Percentiles rank a stretch among this genome's conserved stretches.
Conservation (phyloP, 139 green algal genomes). For the Micractinium conductrix region DNA sequence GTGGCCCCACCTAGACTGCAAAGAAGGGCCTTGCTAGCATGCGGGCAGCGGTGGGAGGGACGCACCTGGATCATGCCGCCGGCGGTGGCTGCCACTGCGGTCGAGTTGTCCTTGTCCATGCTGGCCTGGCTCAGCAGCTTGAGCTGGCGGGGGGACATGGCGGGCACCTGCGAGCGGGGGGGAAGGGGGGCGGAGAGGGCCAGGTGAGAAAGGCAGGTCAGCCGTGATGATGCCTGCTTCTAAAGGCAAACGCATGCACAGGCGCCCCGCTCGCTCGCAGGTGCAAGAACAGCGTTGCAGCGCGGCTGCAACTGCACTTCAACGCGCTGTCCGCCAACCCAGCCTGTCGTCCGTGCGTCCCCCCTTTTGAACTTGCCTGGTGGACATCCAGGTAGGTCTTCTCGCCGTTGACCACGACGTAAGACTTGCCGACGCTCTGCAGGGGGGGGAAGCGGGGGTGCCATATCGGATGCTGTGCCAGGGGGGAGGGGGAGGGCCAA, state of each 20-base stretch:
- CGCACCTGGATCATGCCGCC: conserved; percentile 9
- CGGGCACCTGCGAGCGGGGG: not conserved
- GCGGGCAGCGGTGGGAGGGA: too few relatives aligned
- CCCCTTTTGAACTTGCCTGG: too few relatives aligned
- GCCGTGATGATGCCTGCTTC: not conserved
- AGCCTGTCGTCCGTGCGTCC: too few relatives aligned
- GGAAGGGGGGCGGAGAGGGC: not conserved
- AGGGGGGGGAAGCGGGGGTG: too few relatives aligned
- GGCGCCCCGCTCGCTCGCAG: not conserved
- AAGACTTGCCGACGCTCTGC: conserved; percentile 54
- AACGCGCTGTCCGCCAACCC: too few relatives aligned
- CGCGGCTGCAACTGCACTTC: too few relatives aligned
- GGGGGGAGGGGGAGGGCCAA: too few relatives aligned
- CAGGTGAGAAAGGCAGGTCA: not conserved
- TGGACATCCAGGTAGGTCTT: conserved; percentile 74
- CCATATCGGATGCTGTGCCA: too few relatives aligned
- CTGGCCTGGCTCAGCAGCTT: not conserved
- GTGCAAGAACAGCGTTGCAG: too few relatives aligned
- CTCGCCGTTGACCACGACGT: conserved; percentile 78
- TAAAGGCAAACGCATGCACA: not conserved
- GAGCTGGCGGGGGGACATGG: conserved; percentile 19
- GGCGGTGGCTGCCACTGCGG: not conserved
- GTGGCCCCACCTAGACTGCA: too few relatives aligned
- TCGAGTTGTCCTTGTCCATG: not conserved
- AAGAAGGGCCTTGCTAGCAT: too few relatives aligned